Evolutionary conservation across 352 stramenopile species (phyloP).

Genomic region (Phytophthora lateralis): DNA sequence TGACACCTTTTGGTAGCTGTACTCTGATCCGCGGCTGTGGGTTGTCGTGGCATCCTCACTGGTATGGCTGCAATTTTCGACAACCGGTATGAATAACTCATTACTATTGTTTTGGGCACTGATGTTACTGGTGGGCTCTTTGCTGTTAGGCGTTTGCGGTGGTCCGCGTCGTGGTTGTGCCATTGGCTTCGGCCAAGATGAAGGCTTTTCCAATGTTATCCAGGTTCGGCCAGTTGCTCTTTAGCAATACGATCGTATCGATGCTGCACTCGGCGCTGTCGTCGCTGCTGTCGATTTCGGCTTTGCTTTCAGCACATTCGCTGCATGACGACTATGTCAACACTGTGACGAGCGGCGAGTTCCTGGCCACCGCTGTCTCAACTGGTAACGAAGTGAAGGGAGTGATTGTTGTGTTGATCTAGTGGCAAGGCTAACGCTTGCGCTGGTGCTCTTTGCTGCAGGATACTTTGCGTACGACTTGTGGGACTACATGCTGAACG

Average conservation of each 20-base stretch:
- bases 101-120: not conserved
- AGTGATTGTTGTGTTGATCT: not conserved
- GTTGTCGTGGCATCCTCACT: conserved; percentile 66
- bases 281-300: conserved; percentile 56
- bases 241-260: conserved; percentile 77
- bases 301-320: conserved; percentile 60
- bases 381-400: conserved; percentile 38
- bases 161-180: conserved; percentile 46
- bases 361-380: conserved; percentile 68
- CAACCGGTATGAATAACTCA: not conserved
- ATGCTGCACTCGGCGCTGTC: conserved; percentile 71
- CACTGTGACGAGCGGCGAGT: conserved; percentile 36
- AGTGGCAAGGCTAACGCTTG: conserved; percentile 1
- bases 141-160: conserved; percentile 48
- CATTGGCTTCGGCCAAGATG: conserved; percentile 42
- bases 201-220: conserved; percentile 58
- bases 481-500: conserved; percentile 77
- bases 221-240: conserved; percentile 54
- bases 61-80: conserved; percentile 29
- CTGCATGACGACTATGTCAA: conserved; percentile 52
- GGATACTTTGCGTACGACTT: conserved; percentile 86
- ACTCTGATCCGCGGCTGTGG: conserved; percentile 64
- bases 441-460: conserved; percentile 17
- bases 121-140: not conserved
- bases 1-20: conserved; percentile 42